Percentiles rank a stretch among this genome's conserved stretches.
Conservation (phyloP, 2,329 filamentous ascomycete species). For the Shiraia bambusicola region DNA sequence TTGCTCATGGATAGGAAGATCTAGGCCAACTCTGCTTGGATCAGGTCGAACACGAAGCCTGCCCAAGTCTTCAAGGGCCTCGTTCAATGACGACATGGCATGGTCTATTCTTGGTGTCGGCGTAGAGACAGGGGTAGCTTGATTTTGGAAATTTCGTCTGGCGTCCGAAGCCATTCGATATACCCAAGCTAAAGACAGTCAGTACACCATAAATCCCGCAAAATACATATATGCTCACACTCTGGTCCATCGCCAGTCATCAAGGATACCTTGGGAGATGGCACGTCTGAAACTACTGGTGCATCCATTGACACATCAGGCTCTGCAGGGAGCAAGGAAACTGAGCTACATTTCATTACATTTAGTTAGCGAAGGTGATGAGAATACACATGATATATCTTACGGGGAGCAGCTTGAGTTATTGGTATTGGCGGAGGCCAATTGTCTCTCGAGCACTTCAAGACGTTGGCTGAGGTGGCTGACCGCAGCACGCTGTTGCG, state of each 20-base stretch:
- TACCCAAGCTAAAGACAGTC: conserved; percentile 25
- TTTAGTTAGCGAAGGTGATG: not conserved
- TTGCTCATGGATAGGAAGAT: conserved; percentile 19
- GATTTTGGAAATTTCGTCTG: conserved; percentile 24
- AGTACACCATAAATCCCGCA: not conserved
- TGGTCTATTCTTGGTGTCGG: conserved; percentile 24
- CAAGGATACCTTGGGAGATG: conserved; percentile 16
- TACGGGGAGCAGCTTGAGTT: not conserved
- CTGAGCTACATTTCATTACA: not conserved
- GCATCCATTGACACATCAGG: not conserved
- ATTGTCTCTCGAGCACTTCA: conserved; percentile 28
- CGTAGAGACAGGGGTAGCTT: conserved; percentile 21
- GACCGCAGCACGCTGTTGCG: conserved; percentile 24
- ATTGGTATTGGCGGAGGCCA: conserved; percentile 7
- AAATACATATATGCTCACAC: conserved; percentile 12
- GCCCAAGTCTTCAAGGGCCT: conserved; percentile 30
- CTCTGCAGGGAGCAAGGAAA: not conserved
- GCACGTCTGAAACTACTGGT: conserved; percentile 2
- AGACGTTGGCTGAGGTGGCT: conserved; percentile 24
- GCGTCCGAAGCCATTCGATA: conserved; percentile 31
- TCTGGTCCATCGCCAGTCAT: conserved; percentile 22
- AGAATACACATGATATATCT: conserved; percentile 1
- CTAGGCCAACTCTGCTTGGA: conserved; percentile 10
- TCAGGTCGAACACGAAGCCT: conserved; percentile 25
- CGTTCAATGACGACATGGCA: conserved; percentile 30